Evolutionary conservation across 768 basidiomycete genomes (phyloP).

Genomic region (Termitomyces sp.): DNA sequence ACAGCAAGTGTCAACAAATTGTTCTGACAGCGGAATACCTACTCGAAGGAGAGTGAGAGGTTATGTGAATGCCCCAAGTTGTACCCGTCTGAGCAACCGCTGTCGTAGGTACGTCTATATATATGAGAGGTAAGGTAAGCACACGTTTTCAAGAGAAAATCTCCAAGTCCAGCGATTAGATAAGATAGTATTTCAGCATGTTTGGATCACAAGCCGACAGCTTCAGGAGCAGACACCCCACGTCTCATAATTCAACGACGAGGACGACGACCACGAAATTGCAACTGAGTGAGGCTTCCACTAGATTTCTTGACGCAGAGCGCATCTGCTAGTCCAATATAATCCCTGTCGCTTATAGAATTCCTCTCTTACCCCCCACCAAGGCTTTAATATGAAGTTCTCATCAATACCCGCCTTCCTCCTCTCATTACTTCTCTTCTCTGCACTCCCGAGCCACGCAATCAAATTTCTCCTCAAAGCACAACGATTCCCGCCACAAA

Average conservation of each 20-base stretch:
- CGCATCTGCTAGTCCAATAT: slow-evolving; percentile 1
- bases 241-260: slow-evolving; percentile 9
- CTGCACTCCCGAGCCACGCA: slow-evolving; percentile 34
- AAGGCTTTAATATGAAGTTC: slow-evolving; percentile 4
- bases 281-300: neutral
- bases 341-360: neutral
- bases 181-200: neutral
- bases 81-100: too few relatives aligned
- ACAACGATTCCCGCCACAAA: slow-evolving; percentile 65
- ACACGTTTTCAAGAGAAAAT: too few relatives aligned
- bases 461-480: slow-evolving; percentile 86
- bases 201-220: slow-evolving; percentile 6
- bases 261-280: slow-evolving; percentile 4
- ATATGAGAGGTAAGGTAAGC: too few relatives aligned
- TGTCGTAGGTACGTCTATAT: too few relatives aligned
- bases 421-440: slow-evolving; percentile 24
- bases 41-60: neutral
- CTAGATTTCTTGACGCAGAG: neutral
- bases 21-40: neutral
- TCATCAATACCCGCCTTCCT: slow-evolving; percentile 26
- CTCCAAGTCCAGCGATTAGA: too few relatives aligned
- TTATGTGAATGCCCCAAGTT: too few relatives aligned
- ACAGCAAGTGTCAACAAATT: neutral
- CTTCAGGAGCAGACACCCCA: slow-evolving; percentile 9
- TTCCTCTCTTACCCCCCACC: neutral